Evolutionary conservation across 2,329 filamentous ascomycete genomes (phyloP), one percentile per base, ranked within the genome.

Genomic region (Orbilia quercus): DNA sequence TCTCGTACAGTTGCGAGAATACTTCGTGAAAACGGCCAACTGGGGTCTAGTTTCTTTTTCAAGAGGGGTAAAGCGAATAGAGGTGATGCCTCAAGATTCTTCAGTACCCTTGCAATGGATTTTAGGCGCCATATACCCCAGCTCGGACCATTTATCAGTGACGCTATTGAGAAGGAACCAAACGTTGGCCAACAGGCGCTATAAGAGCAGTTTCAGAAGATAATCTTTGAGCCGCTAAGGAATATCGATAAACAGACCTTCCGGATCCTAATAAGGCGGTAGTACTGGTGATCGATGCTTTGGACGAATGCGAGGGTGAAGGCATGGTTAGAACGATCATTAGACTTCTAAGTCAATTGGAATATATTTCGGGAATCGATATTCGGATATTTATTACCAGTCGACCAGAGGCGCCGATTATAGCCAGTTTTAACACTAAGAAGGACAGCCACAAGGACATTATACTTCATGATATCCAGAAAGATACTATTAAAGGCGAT

Each of bases 41-140:
- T 82, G 44, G 79, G 77, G n/a, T 80, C 80, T 1, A 82, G 79
- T 70, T 84, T 84, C 75, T 83, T 84, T 76, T 84, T 84, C 75
- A 82, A 82, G 59, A 80, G 78, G 72, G 82, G 81, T 0, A 81
- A 82, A 54, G 77, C 75, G 2, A 81, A 83, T 71, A 79, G 81
- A 20, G 79, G 80, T 1, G 79, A 78, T 47, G 78, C 79, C 1
- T 74, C 75, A 2, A 79, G 77, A 53, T 78, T 85, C 36, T 79
- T 84, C 12, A 77, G 82, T 0, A 84, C 82, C 0, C 76, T 85
- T 28, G 79, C 80, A 6, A 58, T 65, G 6, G 78, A 83, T 38
- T 75, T 84, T 1, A 75, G 77, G 0, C 38, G n/a, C 0, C 75
- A 69, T 11, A 65, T 80, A 12, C 80, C 81, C 12, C 42, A 62